Conservation (phyloP, 2,329 filamentous ascomycete genomes). For the Graphiopsis chlorocephala region DNA sequence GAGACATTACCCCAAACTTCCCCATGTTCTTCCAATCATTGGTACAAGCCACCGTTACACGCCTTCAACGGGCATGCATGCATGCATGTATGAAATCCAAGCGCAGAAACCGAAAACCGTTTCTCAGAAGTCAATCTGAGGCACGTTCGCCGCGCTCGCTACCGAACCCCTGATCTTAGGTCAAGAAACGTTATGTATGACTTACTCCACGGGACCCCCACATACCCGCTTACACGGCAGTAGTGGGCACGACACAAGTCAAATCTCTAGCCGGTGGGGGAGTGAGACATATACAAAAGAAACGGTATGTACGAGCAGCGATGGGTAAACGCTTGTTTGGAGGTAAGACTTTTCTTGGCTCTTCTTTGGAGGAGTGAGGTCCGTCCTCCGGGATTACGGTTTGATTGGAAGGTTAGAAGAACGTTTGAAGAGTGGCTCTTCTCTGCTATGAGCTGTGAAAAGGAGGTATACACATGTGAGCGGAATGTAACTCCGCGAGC, state of each 20-base stretch:
- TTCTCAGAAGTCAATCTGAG: neutral
- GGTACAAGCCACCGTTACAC: neutral
- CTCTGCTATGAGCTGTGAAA: too few species aligned
- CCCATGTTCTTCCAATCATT: neutral
- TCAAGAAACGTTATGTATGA: neutral
- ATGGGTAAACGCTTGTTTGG: neutral
- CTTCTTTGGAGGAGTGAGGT: neutral
- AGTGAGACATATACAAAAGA: neutral
- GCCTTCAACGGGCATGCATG: neutral
- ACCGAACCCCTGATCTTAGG: neutral
- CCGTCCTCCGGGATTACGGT: neutral
- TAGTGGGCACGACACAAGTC: too few species aligned
- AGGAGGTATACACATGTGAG: too few species aligned
- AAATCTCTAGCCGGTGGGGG: neutral
- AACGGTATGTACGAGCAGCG: too few species aligned
- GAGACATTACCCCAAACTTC: constrained; percentile 3
- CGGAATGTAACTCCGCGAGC: too few species aligned
- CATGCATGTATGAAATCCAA: neutral
- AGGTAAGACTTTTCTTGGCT: neutral
- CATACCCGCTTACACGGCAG: neutral
- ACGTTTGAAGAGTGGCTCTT: too few species aligned
- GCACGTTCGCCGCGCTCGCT: neutral
- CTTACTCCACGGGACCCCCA: neutral
- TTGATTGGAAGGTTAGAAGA: too few species aligned
- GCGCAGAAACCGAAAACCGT: neutral